Evolutionary conservation across 2,329 filamentous ascomycete genomes (phyloP), one percentile per base, ranked within the genome.

Genomic region (Trichophyton mentagrophytes): DNA sequence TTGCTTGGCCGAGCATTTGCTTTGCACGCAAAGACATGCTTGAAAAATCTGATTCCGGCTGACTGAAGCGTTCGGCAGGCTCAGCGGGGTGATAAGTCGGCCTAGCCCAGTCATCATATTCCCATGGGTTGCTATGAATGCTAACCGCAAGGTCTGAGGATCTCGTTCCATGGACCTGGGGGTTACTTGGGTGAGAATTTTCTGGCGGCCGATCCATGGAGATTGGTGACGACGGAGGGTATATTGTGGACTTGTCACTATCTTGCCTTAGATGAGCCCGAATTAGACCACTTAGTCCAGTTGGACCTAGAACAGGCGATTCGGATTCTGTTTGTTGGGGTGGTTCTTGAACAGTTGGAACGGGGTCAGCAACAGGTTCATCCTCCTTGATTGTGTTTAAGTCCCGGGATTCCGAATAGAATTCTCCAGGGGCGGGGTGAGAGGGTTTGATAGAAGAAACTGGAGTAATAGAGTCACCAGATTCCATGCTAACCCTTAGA

Each of bases 211-310:
- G 67, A 51, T 13, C 20, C 30, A 78, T 64, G 17, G 51, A 55
- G 2, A 65, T 65, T 40, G 72, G 71, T 8, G 76, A 77, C 25
- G 73, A 74, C 61, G 75, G 75, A 27, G 82, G 83, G 66, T 89
- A 90, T 27, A 93, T 79, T 0, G 90, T 95, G 0, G 92, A 97
- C 13, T 84, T 81, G 62, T 86, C 86, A 74, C 92, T 97, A 64
- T 86, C 84, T 38, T 84, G 84, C 58, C 93, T 85, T 46, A 97
- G 76, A 76, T 97, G 93, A 64, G 91, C 86, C 36, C 87, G 84
- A 53, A 96, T 85, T 78, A 96, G 82, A 1, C 87, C 88, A 67
- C 86, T 92, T 15, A 96, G 78, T 0, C 89, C 90, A 17, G 88
- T 63, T 25, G 72, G 86, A 1, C 87, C 87, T 4, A 96, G 76